Conservation (phyloP, 169 alveolate genomes). For the Fabrea salina region DNA sequence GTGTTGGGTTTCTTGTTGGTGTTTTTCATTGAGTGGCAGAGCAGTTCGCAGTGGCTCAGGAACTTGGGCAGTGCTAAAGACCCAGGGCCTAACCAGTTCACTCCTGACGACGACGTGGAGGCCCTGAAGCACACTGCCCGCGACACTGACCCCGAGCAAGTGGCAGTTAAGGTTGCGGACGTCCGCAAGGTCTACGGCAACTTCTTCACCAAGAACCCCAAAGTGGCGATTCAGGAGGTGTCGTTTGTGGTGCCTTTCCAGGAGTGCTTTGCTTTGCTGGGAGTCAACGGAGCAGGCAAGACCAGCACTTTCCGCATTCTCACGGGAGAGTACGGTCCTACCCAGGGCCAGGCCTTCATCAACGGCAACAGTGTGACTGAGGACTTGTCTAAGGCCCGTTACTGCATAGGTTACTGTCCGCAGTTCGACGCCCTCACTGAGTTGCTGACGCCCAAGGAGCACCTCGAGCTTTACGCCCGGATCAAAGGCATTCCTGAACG, state of each 20-base stretch:
- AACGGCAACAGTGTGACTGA: constrained; percentile 71
- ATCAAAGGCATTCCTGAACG: constrained; percentile 73
- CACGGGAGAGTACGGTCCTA: constrained; percentile 77
- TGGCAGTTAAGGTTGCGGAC: constrained; percentile 46
- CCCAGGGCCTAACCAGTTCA: constrained; percentile 33
- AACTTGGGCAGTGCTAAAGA: constrained; percentile 33
- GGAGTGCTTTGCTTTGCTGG: constrained; percentile 81
- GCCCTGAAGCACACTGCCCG: constrained; percentile 42
- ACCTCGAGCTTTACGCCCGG: constrained; percentile 75
- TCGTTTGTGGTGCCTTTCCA: constrained; percentile 62
- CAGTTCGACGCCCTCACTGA: constrained; percentile 77
- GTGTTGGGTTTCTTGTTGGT: background rate
- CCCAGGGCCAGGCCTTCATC: constrained; percentile 71
- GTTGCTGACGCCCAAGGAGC: constrained; percentile 75
- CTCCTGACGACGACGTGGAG: constrained; percentile 63
- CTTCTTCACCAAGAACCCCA: constrained; percentile 19
- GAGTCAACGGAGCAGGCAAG: constrained; percentile 87
- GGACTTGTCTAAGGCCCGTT: constrained; percentile 61
- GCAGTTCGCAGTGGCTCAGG: background rate
- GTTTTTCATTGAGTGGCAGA: constrained; percentile 17
- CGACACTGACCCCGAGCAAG: constrained; percentile 26
- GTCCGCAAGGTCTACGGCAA: constrained; percentile 54
- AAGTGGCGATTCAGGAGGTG: constrained; percentile 61
- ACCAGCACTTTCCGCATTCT: constrained; percentile 76
- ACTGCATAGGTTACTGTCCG: constrained; percentile 79